Percentiles rank a stretch among this genome's conserved stretches.
Conservation (phyloP, 768 basidiomycete genomes). For the Serendipita sp. region DNA sequence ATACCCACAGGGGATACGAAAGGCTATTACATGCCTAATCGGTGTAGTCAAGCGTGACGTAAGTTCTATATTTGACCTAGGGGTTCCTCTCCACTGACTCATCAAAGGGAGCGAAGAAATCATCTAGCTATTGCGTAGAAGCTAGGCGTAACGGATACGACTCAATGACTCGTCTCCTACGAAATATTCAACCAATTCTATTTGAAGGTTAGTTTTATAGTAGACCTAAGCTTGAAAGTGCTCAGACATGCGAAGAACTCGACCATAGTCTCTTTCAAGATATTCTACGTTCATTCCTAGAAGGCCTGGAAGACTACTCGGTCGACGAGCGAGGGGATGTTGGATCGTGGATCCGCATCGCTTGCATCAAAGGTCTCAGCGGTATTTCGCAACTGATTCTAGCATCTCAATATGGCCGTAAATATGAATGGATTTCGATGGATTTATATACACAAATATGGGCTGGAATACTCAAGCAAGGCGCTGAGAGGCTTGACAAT, state of each 20-base stretch:
- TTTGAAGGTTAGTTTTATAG: conserved; percentile 5
- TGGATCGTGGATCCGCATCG: conserved; percentile 85
- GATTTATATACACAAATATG: conserved; percentile 39
- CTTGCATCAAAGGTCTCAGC: conserved; percentile 52
- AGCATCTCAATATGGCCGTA: conserved; percentile 21
- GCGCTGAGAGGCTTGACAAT: conserved; percentile 79
- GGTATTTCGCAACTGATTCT: conserved; percentile 38
- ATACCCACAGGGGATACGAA: conserved; percentile 36
- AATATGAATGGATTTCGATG: conserved; percentile 43
- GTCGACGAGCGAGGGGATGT: conserved; percentile 92
- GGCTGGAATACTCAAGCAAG: conserved; percentile 67
- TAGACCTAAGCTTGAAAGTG: conserved; percentile 4
- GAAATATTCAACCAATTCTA: conserved; percentile 5
- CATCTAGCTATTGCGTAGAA: conserved; percentile 26
- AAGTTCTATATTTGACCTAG: conserved; percentile 13
- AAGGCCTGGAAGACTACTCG: conserved; percentile 79
- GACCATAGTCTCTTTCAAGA: conserved; percentile 28
- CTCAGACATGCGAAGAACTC: conserved; percentile 26
- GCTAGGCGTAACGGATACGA: conserved; percentile 37
- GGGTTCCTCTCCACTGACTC: not conserved
- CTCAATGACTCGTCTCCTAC: conserved; percentile 12
- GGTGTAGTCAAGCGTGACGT: conserved; percentile 42
- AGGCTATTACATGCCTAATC: conserved; percentile 43
- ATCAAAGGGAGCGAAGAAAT: not conserved
- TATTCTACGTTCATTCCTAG: conserved; percentile 36